These are phyloP conservation scores for Spathaspora hagerdaliae DNA, from an alignment of 805 yeast species.

Conservation along the genomic window DNA sequence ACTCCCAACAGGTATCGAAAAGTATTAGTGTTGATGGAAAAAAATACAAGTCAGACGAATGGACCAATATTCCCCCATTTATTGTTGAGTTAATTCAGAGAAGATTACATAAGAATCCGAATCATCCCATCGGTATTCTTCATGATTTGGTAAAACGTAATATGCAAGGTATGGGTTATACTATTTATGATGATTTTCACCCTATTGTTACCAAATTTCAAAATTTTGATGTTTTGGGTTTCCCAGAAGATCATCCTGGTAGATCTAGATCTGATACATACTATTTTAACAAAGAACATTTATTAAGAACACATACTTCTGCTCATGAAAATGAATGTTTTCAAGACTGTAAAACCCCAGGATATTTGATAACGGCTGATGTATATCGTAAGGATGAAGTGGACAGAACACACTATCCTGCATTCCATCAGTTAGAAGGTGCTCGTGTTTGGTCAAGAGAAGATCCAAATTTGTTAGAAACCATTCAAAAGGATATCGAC, in stretches of 20 bases:
- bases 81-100: slow-evolving; percentile 67
- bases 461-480: slow-evolving; percentile 40
- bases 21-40: slow-evolving; percentile 41
- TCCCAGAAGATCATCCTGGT: slow-evolving; percentile 91
- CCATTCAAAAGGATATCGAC: slow-evolving; percentile 48
- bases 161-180: slow-evolving; percentile 63
- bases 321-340: slow-evolving; percentile 94
- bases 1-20: background rate
- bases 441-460: slow-evolving; percentile 76
- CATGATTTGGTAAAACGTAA: slow-evolving; percentile 67
- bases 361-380: slow-evolving; percentile 91
- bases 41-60: slow-evolving; percentile 57
- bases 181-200: slow-evolving; percentile 72
- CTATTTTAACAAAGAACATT: slow-evolving; percentile 67
- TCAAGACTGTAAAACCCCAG: slow-evolving; percentile 61
- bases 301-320: slow-evolving; percentile 91
- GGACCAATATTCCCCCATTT: slow-evolving; percentile 82
- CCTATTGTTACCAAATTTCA: slow-evolving; percentile 81
- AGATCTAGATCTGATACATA: slow-evolving; percentile 90
- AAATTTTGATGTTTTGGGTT: slow-evolving; percentile 89
- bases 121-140: slow-evolving; percentile 89
- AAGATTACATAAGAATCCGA: slow-evolving; percentile 64
- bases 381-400: slow-evolving; percentile 95
- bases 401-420: slow-evolving; percentile 95
- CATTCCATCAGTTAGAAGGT: slow-evolving; percentile 97